phyloP scores from a whole-genome alignment of 805 yeast genomes.

The Jamesozyma gamospora region DNA sequence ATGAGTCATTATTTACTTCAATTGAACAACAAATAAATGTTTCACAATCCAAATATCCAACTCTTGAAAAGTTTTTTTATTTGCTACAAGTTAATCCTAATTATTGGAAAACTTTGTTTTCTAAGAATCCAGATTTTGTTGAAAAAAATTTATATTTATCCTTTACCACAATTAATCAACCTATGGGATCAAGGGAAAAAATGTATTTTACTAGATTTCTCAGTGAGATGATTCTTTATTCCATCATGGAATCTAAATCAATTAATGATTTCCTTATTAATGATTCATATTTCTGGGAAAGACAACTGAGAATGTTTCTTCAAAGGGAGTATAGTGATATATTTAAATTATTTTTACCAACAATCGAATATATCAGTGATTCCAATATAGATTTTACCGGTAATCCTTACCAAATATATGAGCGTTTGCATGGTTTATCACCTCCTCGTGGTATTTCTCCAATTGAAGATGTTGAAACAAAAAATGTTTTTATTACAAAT shows the following conservation, averaged over 20 bases:
- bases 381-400: conserved; percentile 57
- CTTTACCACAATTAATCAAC: conserved; percentile 23
- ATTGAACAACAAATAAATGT: conserved; percentile 1
- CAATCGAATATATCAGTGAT: conserved; percentile 30
- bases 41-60: conserved; percentile 14
- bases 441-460: conserved; percentile 51
- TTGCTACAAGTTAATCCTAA: conserved; percentile 73
- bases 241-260: conserved; percentile 25
- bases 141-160: conserved; percentile 22
- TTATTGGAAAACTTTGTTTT: conserved; percentile 53
- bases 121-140: conserved; percentile 25
- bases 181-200: conserved; percentile 50
- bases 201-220: conserved; percentile 52
- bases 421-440: conserved; percentile 31
- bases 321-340: conserved; percentile 30
- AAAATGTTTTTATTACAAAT: conserved; percentile 59
- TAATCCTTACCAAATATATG: conserved; percentile 58
- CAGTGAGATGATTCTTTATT: conserved; percentile 36
- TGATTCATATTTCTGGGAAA: conserved; percentile 34
- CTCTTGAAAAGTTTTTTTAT: conserved; percentile 69
- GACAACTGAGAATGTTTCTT: conserved; percentile 32
- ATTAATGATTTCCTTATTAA: conserved; percentile 21
- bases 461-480: conserved; percentile 68
- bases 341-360: conserved; percentile 29
- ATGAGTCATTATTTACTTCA: background rate